Evolutionary conservation across 768 basidiomycete genomes (phyloP), one percentile per base, ranked within the genome.

Genomic region (Russula compacta): DNA sequence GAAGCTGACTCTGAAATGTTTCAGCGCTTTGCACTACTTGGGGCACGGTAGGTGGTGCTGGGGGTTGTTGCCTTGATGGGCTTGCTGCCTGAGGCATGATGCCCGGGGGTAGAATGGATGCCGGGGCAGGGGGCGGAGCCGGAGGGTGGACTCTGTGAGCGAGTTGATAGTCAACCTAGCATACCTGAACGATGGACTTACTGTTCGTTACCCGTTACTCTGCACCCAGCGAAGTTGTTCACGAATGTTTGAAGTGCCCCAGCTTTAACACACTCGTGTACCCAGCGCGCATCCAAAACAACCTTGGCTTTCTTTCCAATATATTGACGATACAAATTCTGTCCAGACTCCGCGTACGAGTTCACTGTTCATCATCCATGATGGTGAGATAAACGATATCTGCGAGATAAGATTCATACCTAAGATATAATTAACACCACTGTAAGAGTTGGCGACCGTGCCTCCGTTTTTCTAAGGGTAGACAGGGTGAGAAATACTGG

Each of bases 271-370:
- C 91, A 93, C 69, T 89, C 86, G 52, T 81, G 79, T 21, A 90
- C 79, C 91, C 91, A 93, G 49, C 81, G 80, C 5, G 81, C 79
- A 67, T 83, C 79, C 7, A 93, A 81, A 2, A 93, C 82, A 48
- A 91, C 75, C 71, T 92, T 92, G 43, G 81, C 83, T 73, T 89
- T 91, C 73, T 91, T 92, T 48, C 81, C 80, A 1, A 80, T 81
- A 71, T 89, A 92, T 68, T 90, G 87, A 47, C 87, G 81, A 72
- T 82, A 91, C 3, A 93, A 71, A 67, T 84, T 90, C 70, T 92
- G 89, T 3, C 91, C 91, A 6, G 88, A 87, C 54, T 82, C 78
- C 66, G 85, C 87, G 66, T 83, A 80, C 4, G 91, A 86, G 67
- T 92, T 86, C 59, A 93, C 91, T 92, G 65, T 21, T 57, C 12